Evolutionary conservation across 768 basidiomycete genomes (phyloP).

Genomic region (Tricholoma sp.): DNA sequence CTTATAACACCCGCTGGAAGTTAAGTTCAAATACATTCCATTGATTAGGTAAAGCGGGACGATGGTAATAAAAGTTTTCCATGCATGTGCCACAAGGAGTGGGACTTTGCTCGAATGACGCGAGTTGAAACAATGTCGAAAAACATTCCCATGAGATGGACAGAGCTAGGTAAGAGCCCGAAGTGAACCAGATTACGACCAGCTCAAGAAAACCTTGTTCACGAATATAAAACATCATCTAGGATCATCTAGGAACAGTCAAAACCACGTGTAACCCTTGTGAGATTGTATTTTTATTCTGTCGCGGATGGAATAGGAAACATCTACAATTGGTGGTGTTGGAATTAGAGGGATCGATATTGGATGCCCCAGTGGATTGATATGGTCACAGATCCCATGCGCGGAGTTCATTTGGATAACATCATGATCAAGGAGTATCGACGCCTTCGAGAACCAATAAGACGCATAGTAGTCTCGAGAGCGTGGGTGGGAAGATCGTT

Average conservation of each 20-base stretch:
- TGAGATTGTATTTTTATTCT: conserved; percentile 1
- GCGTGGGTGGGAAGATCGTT: conserved; percentile 8
- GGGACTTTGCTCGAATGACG: conserved; percentile 8
- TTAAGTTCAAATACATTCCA: not conserved
- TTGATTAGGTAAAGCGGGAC: not conserved
- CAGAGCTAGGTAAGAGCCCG: conserved; percentile 4
- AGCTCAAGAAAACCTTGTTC: conserved; percentile 4
- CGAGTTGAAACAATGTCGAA: conserved; percentile 9
- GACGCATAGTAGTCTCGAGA: not conserved
- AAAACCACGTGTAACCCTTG: conserved; percentile 13
- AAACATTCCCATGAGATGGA: conserved; percentile 12
- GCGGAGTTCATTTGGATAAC: not conserved
- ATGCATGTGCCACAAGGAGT: not conserved
- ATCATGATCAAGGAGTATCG: conserved; percentile 3
- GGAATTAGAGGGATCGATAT: not conserved
- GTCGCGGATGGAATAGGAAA: conserved; percentile 1
- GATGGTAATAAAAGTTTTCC: not conserved
- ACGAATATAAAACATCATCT: too few species aligned
- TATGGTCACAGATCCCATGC: not conserved
- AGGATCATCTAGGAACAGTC: not conserved
- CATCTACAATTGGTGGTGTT: not conserved
- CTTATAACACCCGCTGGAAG: conserved; percentile 7
- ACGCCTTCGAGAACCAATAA: conserved; percentile 1
- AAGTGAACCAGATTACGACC: conserved; percentile 6
- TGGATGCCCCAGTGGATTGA: not conserved